phyloP scores from a whole-genome alignment of 2,329 filamentous ascomycete species.

The Aspergillus bombycis region DNA sequence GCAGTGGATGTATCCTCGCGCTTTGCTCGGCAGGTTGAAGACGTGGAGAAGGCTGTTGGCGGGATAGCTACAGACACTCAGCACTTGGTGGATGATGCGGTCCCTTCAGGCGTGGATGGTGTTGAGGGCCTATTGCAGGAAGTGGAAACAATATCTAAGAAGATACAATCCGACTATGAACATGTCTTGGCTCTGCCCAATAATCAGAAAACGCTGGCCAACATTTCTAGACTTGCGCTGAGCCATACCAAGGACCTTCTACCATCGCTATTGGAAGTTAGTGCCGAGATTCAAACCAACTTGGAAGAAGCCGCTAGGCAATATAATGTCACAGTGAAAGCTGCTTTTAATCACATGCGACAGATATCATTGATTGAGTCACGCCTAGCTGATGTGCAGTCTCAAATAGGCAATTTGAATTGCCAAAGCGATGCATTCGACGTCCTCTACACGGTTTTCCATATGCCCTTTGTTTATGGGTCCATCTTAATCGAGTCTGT shows the following conservation, averaged over 20 bases:
- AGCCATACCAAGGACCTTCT: conserved; percentile 66
- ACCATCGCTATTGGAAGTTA: conserved; percentile 61
- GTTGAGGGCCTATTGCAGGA: conserved; percentile 74
- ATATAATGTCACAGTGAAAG: conserved; percentile 68
- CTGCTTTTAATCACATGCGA: conserved; percentile 76
- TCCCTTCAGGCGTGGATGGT: conserved; percentile 63
- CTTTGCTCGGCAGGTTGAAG: conserved; percentile 62
- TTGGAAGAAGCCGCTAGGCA: conserved; percentile 59
- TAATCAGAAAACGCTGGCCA: conserved; percentile 65
- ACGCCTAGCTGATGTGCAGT: conserved; percentile 71
- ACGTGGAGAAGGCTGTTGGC: conserved; percentile 63
- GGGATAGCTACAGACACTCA: conserved; percentile 62
- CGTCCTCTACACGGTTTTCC: conserved; percentile 75
- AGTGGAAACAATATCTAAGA: conserved; percentile 81
- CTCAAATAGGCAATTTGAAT: conserved; percentile 70
- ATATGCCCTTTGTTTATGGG: conserved; percentile 86
- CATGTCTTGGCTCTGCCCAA: conserved; percentile 71
- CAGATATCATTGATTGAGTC: conserved; percentile 79
- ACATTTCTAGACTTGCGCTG: conserved; percentile 66
- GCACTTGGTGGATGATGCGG: conserved; percentile 39
- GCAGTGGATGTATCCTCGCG: conserved; percentile 62
- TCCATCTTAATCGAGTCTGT: conserved; percentile 86
- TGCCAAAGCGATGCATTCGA: conserved; percentile 82
- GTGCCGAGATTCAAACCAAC: conserved; percentile 56
- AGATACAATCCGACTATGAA: conserved; percentile 84